A percentile compares a stretch with the other conserved stretches of the same genome.
Evolutionary conservation across 805 yeast genomes (phyloP).

Genomic region (Martiniozyma abietophila): DNA sequence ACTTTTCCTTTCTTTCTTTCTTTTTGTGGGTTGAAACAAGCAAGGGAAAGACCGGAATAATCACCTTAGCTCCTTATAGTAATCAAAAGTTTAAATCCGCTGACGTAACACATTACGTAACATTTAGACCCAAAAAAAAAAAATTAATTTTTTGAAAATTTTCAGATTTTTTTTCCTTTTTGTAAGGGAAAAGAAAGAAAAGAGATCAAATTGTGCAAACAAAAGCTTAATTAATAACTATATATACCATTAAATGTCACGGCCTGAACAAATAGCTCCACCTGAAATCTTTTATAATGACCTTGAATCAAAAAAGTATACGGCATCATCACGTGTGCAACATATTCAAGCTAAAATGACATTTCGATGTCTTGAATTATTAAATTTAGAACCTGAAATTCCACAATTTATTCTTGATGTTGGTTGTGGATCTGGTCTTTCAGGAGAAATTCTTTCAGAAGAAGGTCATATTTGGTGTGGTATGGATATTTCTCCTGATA

Average conservation of each 20-base stretch:
- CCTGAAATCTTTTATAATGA: conserved; percentile 95
- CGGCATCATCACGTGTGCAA: conserved; percentile 91
- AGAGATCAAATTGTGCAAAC: neutral
- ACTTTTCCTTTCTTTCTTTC: too few relatives aligned
- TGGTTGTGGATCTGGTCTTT: conserved; percentile 95
- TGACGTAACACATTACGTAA: too few relatives aligned
- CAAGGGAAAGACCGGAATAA: too few relatives aligned
- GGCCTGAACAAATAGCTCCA: conserved; percentile 95
- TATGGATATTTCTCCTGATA: conserved; percentile 90
- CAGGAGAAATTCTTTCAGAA: conserved; percentile 88
- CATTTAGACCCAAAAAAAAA: too few relatives aligned
- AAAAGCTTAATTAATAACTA: too few relatives aligned
- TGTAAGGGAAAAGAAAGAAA: too few relatives aligned
- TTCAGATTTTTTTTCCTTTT: too few relatives aligned
- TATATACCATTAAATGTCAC: too few relatives aligned
- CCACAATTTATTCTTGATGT: conserved; percentile 74
- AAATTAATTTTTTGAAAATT: neutral
- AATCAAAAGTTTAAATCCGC: too few relatives aligned
- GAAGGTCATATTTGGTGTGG: conserved; percentile 96
- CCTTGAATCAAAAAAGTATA: conserved; percentile 80
- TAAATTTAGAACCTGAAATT: conserved; percentile 57
- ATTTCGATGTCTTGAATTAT: conserved; percentile 77
- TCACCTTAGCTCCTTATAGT: too few relatives aligned
- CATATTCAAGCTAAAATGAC: conserved; percentile 99
- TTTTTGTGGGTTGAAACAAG: too few relatives aligned